Evolutionary conservation across 1,139 yeast species (phyloP), one percentile per base, ranked within the genome.

Genomic region (Yamadazyma triangularis): DNA sequence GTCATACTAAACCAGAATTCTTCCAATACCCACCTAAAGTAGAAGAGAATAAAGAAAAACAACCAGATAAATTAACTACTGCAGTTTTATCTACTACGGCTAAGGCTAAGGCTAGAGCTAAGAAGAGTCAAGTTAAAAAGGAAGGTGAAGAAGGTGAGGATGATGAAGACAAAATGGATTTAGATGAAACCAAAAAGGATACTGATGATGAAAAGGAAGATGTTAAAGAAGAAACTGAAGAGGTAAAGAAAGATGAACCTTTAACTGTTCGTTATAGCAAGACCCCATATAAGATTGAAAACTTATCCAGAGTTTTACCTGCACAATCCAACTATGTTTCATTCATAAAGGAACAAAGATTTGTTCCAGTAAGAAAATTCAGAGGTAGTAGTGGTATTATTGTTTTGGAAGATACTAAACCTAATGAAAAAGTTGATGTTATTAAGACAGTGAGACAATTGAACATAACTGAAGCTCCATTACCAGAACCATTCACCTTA

Each of bases 11-110:
- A 47, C 77, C 84, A 22, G 87, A 81, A 40, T 62, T 77, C 35
- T 91, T 89, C 64, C 88, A 78, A 33, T 93, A 91, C 55, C 97
- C 98, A 30, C 91, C 95, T 35, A 86, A 84, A 64, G 70, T 74
- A 13, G 95, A 86, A 51, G 91, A 80, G 47, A 73, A 79, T 26
- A 80, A 81, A 42, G 87, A 79, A 45, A 85, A 86, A 52, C 88
- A 82, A 37, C 87, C 93, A 4, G 96, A 86, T 53, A 89, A 86
- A 62, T 75, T 89, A 30, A 85, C 89, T 4, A 86, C 96, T 24
- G 98, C 97, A 3, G 95, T 91, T 15, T 70, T 91, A 40, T 87
- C 96, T 2, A 91, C 97, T 0, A 91, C 98, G 2, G 88, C 80
- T 21, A 81, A 81, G 53, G 96, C 96, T 13, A 85, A 85, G 60